Conservation (phyloP, 306 rosid genomes). For the Herpetospermum pedunculosum region DNA sequence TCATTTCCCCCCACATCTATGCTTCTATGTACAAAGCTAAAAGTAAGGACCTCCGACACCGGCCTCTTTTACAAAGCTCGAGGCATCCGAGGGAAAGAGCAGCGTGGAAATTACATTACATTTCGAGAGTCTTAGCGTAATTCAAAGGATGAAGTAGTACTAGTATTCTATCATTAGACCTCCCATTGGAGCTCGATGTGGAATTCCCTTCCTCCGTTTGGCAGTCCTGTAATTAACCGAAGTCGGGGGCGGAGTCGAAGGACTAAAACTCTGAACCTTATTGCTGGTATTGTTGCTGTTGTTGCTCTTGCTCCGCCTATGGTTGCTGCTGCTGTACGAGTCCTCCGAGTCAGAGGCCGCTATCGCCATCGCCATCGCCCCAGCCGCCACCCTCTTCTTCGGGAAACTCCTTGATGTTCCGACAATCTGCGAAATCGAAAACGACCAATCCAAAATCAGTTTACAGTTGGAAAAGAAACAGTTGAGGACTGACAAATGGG, state of each 20-base stretch:
- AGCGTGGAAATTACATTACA: slow-evolving; percentile 15
- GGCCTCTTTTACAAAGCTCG: slow-evolving; percentile 49
- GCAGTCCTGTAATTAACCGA: slow-evolving; percentile 66
- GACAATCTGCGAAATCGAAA: slow-evolving; percentile 30
- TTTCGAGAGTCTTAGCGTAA: slow-evolving; percentile 26
- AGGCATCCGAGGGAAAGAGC: slow-evolving; percentile 9
- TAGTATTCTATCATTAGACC: slow-evolving; percentile 68
- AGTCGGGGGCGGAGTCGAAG: slow-evolving; percentile 90
- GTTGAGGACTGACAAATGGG: not conserved
- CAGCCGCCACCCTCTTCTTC: slow-evolving; percentile 27
- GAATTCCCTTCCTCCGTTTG: slow-evolving; percentile 93
- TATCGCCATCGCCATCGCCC: slow-evolving; percentile 9
- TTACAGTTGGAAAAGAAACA: not conserved
- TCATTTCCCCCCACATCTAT: slow-evolving; percentile 15
- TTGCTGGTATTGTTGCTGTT: slow-evolving; percentile 7
- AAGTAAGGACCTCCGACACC: slow-evolving; percentile 14
- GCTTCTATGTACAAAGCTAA: slow-evolving; percentile 40
- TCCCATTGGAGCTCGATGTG: slow-evolving; percentile 91
- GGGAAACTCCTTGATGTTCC: slow-evolving; percentile 55
- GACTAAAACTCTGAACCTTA: slow-evolving; percentile 62
- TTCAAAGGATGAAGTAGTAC: slow-evolving; percentile 17
- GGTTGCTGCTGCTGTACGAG: slow-evolving; percentile 64
- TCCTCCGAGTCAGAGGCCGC: slow-evolving; percentile 83
- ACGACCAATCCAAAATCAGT: not conserved
- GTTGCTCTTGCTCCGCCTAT: slow-evolving; percentile 30